Evolutionary conservation across 2,329 filamentous ascomycete genomes (phyloP).

Genomic region (Fusarium ramigenum): DNA sequence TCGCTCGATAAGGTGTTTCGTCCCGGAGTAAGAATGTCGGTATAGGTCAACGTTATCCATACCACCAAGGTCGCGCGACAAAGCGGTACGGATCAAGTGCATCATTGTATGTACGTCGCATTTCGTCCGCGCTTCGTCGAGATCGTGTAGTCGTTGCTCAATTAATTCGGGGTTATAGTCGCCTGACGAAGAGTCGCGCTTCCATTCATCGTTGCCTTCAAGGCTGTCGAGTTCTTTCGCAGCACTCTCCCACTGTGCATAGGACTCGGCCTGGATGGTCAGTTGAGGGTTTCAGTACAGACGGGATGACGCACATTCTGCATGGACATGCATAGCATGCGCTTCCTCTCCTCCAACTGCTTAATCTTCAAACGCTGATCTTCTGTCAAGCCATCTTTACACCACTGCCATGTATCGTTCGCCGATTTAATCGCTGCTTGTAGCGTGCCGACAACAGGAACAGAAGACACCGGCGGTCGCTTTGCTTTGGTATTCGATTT

Average conservation of each 20-base stretch:
- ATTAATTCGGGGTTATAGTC: conserved; percentile 80
- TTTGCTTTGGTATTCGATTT: conserved; percentile 42
- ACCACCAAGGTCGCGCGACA: conserved; percentile 83
- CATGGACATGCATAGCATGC: conserved; percentile 71
- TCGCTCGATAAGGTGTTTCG: conserved; percentile 84
- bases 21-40: conserved; percentile 84
- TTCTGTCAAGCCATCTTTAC: conserved; percentile 62
- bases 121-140: conserved; percentile 77
- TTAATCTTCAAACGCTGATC: conserved; percentile 59
- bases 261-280: conserved; percentile 67
- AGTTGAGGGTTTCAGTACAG: background rate
- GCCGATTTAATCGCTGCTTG: conserved; percentile 51
- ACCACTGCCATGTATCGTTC: conserved; percentile 55
- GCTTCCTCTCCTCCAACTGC: conserved; percentile 66
- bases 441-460: conserved; percentile 38
- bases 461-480: conserved; percentile 22
- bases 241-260: conserved; percentile 77
- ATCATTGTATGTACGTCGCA: conserved; percentile 82
- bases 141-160: conserved; percentile 71
- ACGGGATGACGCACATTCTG: conserved; percentile 63
- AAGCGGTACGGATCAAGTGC: conserved; percentile 79
- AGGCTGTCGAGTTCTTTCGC: conserved; percentile 81
- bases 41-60: conserved; percentile 89
- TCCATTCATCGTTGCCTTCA: conserved; percentile 86
- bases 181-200: conserved; percentile 66